Conservation (phyloP, 2,329 filamentous ascomycete species). For the Colletotrichum gloeosporioides region DNA sequence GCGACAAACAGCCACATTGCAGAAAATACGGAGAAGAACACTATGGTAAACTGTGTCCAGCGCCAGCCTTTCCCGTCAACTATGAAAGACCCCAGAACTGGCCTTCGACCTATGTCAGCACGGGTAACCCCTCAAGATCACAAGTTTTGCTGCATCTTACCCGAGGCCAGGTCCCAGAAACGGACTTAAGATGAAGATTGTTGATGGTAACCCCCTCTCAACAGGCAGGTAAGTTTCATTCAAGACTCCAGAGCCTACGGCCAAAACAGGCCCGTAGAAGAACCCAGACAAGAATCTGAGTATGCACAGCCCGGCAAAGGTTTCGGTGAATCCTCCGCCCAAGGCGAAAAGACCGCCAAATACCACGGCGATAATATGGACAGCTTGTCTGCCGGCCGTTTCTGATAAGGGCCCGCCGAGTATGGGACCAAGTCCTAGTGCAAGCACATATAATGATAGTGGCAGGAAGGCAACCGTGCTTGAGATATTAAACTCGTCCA, state of each 20-base stretch:
- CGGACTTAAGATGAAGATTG: constrained; percentile 54
- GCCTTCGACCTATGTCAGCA: constrained; percentile 30
- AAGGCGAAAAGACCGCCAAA: constrained; percentile 60
- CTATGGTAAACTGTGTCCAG: constrained; percentile 57
- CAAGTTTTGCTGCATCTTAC: constrained; percentile 34
- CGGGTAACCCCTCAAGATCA: constrained; percentile 16
- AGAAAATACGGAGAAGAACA: constrained; percentile 48
- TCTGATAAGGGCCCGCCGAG: constrained; percentile 65
- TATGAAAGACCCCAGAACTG: constrained; percentile 54
- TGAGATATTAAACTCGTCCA: constrained; percentile 57
- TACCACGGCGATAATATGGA: constrained; percentile 53
- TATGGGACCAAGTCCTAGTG: constrained; percentile 64
- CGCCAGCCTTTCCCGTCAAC: constrained; percentile 51
- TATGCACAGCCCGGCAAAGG: constrained; percentile 56
- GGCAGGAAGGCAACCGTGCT: constrained; percentile 62
- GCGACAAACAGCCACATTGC: constrained; percentile 42
- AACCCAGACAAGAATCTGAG: constrained; percentile 63
- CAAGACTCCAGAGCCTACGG: constrained; percentile 54
- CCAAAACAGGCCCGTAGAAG: constrained; percentile 52
- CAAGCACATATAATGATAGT: constrained; percentile 64
- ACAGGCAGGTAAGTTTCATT: constrained; percentile 51
- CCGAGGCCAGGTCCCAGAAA: constrained; percentile 58
- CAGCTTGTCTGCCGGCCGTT: constrained; percentile 56
- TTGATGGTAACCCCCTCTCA: constrained; percentile 45
- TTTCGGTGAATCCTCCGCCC: constrained; percentile 56